Percentiles rank a stretch among this genome's conserved stretches.
phyloP scores from a whole-genome alignment of 257 asterid genomes.

The Lavandula angustifolia region DNA sequence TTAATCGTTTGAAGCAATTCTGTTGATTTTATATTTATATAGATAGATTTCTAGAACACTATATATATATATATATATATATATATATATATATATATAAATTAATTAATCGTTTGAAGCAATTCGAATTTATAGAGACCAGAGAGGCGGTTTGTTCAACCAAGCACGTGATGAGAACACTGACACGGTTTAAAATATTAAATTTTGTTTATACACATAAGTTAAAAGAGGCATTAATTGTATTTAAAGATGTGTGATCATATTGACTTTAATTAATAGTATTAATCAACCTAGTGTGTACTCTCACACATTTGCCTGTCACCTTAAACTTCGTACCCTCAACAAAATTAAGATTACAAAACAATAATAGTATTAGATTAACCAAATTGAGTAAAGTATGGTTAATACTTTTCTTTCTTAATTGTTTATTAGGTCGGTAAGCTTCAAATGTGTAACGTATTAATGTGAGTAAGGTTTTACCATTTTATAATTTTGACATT shows the following conservation, averaged over 20 bases:
- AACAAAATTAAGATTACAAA: background rate
- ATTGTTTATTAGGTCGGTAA: background rate
- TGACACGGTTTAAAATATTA: constrained; percentile 29
- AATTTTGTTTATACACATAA: background rate
- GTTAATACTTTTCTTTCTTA: background rate
- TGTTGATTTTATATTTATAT: no score
- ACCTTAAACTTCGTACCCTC: constrained; percentile 30
- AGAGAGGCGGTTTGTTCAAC: constrained; percentile 33
- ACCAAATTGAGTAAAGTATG: background rate
- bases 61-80: no score
- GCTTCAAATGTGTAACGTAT: constrained; percentile 1
- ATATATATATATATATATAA: no score
- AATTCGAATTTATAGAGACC: no score
- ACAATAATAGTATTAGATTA: background rate
- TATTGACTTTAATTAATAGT: constrained; percentile 32
- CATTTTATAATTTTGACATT: no score
- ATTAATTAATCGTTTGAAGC: no score
- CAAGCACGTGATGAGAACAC: constrained; percentile 46
- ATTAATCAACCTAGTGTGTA: constrained; percentile 3
- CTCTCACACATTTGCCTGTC: constrained; percentile 28
- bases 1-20: no score
- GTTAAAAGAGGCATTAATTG: background rate
- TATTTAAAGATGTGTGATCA: constrained; percentile 28
- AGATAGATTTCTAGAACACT: no score
- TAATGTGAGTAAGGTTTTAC: no score